These are phyloP conservation scores for Rubia yunnanensis DNA, from an alignment of 257 asterid genomes.

Conservation along the genomic window DNA sequence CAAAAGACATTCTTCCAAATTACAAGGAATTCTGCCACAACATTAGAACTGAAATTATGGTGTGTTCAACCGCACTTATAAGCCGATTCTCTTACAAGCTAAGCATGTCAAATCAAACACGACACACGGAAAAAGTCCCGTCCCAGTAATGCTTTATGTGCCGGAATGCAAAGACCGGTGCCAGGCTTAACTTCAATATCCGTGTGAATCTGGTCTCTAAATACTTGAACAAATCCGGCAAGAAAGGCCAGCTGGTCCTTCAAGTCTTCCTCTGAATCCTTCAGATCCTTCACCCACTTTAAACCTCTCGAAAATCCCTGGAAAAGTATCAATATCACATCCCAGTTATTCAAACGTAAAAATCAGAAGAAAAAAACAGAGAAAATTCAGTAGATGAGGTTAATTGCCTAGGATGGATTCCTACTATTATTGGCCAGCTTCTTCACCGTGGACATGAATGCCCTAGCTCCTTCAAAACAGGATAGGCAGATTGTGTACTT, in stretches of 20 bases:
- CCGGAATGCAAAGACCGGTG: conserved; percentile 56
- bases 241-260: conserved; percentile 47
- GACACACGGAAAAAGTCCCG: no score
- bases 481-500: conserved; percentile 76
- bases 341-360: no score
- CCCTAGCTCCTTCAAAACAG: conserved; percentile 85
- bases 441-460: conserved; percentile 31
- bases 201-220: conserved; percentile 56
- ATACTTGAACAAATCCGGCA: conserved; percentile 47
- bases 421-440: neutral
- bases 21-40: no score
- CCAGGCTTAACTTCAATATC: conserved; percentile 70
- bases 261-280: conserved; percentile 57
- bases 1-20: no score
- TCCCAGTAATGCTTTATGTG: conserved; percentile 84
- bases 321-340: no score
- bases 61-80: no score
- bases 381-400: no score
- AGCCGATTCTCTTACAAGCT: no score
- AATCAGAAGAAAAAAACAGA: no score
- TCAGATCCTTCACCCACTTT: conserved; percentile 83
- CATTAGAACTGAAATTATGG: no score
- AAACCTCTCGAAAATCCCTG: conserved; percentile 69
- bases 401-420: no score
- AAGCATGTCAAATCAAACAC: no score